Evolutionary conservation across 2,329 filamentous ascomycete genomes (phyloP).

Genomic region (Cercospora brassicicola): DNA sequence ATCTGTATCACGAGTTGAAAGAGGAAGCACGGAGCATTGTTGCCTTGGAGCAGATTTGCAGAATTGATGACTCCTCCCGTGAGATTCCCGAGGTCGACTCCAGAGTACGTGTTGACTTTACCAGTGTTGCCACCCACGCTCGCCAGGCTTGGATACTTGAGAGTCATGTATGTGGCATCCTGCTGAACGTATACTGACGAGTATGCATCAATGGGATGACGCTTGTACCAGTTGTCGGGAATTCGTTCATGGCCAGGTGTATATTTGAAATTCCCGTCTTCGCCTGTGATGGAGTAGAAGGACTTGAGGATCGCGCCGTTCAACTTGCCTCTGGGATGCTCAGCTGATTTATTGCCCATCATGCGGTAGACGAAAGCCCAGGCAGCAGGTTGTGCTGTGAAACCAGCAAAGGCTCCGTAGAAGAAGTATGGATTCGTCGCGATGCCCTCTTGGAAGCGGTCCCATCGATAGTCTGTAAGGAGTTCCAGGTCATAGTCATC

Average conservation of each 20-base stretch:
- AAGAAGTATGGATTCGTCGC: conserved; percentile 37
- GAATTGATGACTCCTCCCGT: conserved; percentile 31
- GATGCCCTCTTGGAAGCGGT: not conserved
- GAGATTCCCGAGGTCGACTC: conserved; percentile 36
- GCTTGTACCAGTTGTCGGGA: conserved; percentile 29
- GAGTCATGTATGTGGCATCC: conserved; percentile 8
- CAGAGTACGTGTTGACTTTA: conserved; percentile 25
- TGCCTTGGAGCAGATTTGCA: conserved; percentile 16
- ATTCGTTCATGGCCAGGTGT: conserved; percentile 22
- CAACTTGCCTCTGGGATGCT: conserved; percentile 21
- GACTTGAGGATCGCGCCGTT: conserved; percentile 23
- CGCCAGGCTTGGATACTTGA: conserved; percentile 18
- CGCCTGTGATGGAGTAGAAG: conserved; percentile 24
- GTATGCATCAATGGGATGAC: conserved; percentile 6
- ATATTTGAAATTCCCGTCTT: conserved; percentile 15
- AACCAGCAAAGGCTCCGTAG: conserved; percentile 23
- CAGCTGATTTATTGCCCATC: conserved; percentile 16
- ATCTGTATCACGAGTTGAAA: conserved; percentile 21
- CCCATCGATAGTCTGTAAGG: not conserved
- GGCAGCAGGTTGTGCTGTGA: conserved; percentile 11
- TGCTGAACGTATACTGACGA: conserved; percentile 17
- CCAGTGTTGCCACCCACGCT: conserved; percentile 28
- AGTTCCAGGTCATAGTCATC: not conserved
- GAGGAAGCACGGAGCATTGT: conserved; percentile 20
- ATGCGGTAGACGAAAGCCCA: conserved; percentile 16